Percentiles rank a stretch among this genome's conserved stretches.
These are phyloP conservation scores for Hanseniaspora lindneri DNA, from an alignment of 805 yeast species.

Conservation along the genomic window DNA sequence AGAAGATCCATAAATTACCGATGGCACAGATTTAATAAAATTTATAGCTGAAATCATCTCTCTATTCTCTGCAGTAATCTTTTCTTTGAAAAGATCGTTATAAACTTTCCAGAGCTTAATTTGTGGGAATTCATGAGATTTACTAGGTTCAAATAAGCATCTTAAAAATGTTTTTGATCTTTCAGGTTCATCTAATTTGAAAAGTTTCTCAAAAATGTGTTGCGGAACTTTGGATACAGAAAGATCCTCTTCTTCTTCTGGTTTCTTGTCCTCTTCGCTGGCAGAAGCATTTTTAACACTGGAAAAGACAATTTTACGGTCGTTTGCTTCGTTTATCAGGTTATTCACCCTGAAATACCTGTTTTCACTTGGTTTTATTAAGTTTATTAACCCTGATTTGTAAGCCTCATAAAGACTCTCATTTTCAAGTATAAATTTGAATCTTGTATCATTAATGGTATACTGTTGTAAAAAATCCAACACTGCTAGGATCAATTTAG, in stretches of 20 bases:
- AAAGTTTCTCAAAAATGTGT: slow-evolving; percentile 46
- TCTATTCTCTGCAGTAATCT: slow-evolving; percentile 39
- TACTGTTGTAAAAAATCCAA: slow-evolving; percentile 77
- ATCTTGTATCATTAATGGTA: slow-evolving; percentile 51
- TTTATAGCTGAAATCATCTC: slow-evolving; percentile 87
- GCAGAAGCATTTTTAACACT: slow-evolving; percentile 25
- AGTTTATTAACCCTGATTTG: slow-evolving; percentile 48
- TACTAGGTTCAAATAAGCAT: slow-evolving; percentile 70
- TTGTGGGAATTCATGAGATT: slow-evolving; percentile 81
- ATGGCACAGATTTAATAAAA: slow-evolving; percentile 84
- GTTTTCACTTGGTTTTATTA: slow-evolving; percentile 40
- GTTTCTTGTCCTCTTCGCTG: slow-evolving; percentile 28
- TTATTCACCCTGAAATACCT: not conserved
- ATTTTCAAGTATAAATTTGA: slow-evolving; percentile 40
- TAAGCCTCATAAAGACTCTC: slow-evolving; percentile 41
- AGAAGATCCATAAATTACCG: slow-evolving; percentile 74
- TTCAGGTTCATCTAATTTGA: slow-evolving; percentile 65
- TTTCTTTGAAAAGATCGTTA: slow-evolving; percentile 69
- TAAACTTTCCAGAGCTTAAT: slow-evolving; percentile 92
- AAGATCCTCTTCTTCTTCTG: slow-evolving; percentile 30
- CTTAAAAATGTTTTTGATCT: slow-evolving; percentile 93
- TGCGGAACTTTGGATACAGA: slow-evolving; percentile 50
- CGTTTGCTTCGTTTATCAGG: not conserved
- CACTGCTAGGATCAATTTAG: slow-evolving; percentile 58
- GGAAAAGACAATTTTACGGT: not conserved